Conservation (phyloP, 2,329 filamentous ascomycete genomes). For the Cyclaneusma minus region DNA sequence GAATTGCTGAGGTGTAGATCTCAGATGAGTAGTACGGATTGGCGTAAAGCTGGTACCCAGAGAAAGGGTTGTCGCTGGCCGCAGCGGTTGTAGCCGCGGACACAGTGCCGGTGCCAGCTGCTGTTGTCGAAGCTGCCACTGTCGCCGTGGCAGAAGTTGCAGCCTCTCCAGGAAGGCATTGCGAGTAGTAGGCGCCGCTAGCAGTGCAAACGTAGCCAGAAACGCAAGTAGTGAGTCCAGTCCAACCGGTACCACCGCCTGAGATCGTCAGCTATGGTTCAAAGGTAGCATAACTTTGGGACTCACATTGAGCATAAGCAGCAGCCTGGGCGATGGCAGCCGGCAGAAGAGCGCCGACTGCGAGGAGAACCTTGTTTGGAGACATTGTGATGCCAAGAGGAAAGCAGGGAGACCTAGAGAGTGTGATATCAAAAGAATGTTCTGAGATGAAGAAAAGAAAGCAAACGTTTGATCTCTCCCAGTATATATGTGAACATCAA, state of each 20-base stretch:
- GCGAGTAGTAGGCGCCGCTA: slow-evolving; percentile 13
- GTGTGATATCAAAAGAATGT: slow-evolving; percentile 2
- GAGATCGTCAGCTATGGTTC: slow-evolving; percentile 2
- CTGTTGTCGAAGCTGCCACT: slow-evolving; percentile 7
- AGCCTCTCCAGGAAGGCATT: slow-evolving; percentile 14
- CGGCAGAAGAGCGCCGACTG: slow-evolving; percentile 17
- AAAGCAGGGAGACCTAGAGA: slow-evolving; percentile 3
- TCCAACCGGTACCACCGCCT: slow-evolving; percentile 15
- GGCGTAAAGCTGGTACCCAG: slow-evolving; percentile 30
- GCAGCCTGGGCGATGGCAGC: slow-evolving; percentile 11
- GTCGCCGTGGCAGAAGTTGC: slow-evolving; percentile 5
- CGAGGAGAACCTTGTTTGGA: slow-evolving; percentile 11
- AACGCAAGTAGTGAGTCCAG: slow-evolving; percentile 13
- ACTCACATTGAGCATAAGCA: slow-evolving; percentile 16
- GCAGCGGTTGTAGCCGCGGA: slow-evolving; percentile 18
- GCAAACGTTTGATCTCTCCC: too few relatives aligned
- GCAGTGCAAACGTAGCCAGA: slow-evolving; percentile 13
- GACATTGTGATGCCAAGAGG: slow-evolving; percentile 11
- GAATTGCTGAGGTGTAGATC: slow-evolving; percentile 39
- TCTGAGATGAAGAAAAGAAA: too few relatives aligned
- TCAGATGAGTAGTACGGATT: slow-evolving; percentile 38
- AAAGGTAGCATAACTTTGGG: neutral
- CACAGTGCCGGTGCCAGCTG: slow-evolving; percentile 8
- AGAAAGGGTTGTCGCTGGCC: slow-evolving; percentile 35
- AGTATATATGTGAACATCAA: too few relatives aligned